Conservation (phyloP, 2,329 filamentous ascomycete species). For the Salinomyces thailandicus region DNA sequence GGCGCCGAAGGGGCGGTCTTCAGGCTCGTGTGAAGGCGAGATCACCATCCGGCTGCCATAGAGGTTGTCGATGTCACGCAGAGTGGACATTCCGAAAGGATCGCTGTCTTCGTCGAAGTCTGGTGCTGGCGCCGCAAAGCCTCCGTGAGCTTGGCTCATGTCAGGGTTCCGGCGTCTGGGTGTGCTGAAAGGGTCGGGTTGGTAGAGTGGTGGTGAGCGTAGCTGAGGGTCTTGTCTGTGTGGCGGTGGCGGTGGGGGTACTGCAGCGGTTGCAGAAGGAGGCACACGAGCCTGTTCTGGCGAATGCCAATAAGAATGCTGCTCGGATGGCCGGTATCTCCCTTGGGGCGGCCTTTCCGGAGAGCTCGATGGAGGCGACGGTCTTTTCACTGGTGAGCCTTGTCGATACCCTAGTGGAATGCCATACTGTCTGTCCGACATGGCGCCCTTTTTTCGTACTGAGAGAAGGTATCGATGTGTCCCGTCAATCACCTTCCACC, state of each 20-base stretch:
- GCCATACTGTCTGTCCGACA: constrained; percentile 1
- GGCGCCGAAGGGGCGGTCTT: constrained; percentile 3
- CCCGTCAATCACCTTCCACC: no score
- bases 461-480: no score
- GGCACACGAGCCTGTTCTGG: neutral
- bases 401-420: neutral
- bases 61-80: constrained; percentile 21
- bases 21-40: constrained; percentile 15
- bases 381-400: neutral
- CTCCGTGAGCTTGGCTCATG: neutral
- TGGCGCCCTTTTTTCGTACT: no score
- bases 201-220: neutral
- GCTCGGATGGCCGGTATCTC: neutral
- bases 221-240: neutral
- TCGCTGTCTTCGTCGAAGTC: neutral
- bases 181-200: neutral
- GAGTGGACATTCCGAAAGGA: constrained; percentile 4
- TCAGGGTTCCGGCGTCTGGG: neutral
- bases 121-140: neutral
- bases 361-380: neutral
- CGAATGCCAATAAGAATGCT: neutral
- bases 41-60: constrained; percentile 12
- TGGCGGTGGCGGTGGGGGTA: constrained; percentile 1
- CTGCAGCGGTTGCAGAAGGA: no score
- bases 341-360: neutral